phyloP scores from a whole-genome alignment of 192 early-diverging fungal species.

The Mortierella antarctica region DNA sequence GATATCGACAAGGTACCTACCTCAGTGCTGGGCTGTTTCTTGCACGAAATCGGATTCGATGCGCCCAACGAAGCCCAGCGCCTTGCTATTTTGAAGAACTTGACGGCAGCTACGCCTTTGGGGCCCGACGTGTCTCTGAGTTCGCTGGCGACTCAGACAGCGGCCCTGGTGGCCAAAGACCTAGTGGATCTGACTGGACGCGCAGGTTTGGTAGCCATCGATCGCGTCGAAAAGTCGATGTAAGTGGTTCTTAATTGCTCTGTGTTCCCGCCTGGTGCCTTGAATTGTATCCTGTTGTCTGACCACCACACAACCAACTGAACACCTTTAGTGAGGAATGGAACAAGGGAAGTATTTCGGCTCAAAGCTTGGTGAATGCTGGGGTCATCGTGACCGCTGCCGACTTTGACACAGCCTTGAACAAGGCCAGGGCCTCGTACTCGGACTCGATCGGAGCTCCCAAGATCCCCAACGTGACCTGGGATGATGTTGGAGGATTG shows the following conservation, averaged over 20 bases:
- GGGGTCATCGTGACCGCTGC: slow-evolving; percentile 79
- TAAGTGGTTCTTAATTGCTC: slow-evolving; percentile 22
- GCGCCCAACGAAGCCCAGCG: slow-evolving; percentile 79
- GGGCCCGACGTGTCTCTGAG: slow-evolving; percentile 82
- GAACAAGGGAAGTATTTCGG: slow-evolving; percentile 51
- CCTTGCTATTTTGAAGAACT: slow-evolving; percentile 68
- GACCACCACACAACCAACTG: background rate
- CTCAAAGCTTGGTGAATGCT: slow-evolving; percentile 72
- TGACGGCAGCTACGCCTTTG: slow-evolving; percentile 64
- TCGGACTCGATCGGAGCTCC: slow-evolving; percentile 95
- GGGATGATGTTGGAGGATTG: slow-evolving; percentile 98
- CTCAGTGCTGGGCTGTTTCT: slow-evolving; percentile 80
- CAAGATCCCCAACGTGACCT: slow-evolving; percentile 97
- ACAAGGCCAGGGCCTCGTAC: slow-evolving; percentile 81
- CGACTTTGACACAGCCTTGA: slow-evolving; percentile 86
- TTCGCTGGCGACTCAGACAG: slow-evolving; percentile 89
- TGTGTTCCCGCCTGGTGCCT: background rate
- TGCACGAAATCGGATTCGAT: slow-evolving; percentile 79
- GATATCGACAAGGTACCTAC: slow-evolving; percentile 86
- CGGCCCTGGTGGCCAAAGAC: slow-evolving; percentile 90
- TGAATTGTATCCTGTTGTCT: background rate
- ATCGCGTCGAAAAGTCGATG: slow-evolving; percentile 63
- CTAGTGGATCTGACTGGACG: slow-evolving; percentile 80
- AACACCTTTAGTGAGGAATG: slow-evolving; percentile 40
- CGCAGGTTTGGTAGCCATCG: slow-evolving; percentile 74